Evolutionary conservation across 1,139 yeast genomes (phyloP).

Genomic region (Hansenula lynferdii): DNA sequence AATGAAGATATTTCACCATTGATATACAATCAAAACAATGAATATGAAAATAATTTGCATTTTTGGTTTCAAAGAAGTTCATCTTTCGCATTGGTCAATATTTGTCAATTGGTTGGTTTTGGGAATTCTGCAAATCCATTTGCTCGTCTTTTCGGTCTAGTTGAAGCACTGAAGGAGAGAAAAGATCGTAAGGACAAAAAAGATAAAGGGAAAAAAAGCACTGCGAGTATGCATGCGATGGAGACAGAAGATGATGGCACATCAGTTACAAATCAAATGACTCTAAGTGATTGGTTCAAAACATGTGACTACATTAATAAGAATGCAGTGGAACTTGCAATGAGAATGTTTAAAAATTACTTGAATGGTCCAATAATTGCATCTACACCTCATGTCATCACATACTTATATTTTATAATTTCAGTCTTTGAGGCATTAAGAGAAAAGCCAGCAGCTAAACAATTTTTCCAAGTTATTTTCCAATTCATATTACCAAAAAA

Average conservation of each 20-base stretch:
- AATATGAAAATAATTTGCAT: slow-evolving; percentile 46
- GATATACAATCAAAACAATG: slow-evolving; percentile 11
- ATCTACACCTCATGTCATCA: slow-evolving; percentile 63
- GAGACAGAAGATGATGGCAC: slow-evolving; percentile 1
- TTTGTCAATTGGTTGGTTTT: slow-evolving; percentile 69
- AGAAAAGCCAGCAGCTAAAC: slow-evolving; percentile 40
- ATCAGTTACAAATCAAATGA: slow-evolving; percentile 9
- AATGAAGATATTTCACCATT: slow-evolving; percentile 24
- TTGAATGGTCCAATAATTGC: slow-evolving; percentile 67
- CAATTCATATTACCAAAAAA: slow-evolving; percentile 64
- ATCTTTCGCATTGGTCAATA: slow-evolving; percentile 68
- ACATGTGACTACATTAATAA: slow-evolving; percentile 52
- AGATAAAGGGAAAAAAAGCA: slow-evolving; percentile 32
- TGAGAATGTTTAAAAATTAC: slow-evolving; percentile 61
- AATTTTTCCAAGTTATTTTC: slow-evolving; percentile 46
- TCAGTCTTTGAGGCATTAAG: slow-evolving; percentile 57
- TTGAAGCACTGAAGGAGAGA: slow-evolving; percentile 66
- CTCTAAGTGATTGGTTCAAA: slow-evolving; percentile 53
- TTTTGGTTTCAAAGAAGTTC: slow-evolving; percentile 77
- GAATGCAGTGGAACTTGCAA: slow-evolving; percentile 60
- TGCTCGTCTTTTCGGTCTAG: slow-evolving; percentile 64
- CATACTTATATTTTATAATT: slow-evolving; percentile 66
- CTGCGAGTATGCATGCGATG: slow-evolving; percentile 5
- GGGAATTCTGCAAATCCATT: slow-evolving; percentile 74
- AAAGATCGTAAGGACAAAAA: slow-evolving; percentile 68